Evolutionary conservation across 192 early-diverging fungal species (phyloP).

Genomic region (Umbelopsis isabellina): DNA sequence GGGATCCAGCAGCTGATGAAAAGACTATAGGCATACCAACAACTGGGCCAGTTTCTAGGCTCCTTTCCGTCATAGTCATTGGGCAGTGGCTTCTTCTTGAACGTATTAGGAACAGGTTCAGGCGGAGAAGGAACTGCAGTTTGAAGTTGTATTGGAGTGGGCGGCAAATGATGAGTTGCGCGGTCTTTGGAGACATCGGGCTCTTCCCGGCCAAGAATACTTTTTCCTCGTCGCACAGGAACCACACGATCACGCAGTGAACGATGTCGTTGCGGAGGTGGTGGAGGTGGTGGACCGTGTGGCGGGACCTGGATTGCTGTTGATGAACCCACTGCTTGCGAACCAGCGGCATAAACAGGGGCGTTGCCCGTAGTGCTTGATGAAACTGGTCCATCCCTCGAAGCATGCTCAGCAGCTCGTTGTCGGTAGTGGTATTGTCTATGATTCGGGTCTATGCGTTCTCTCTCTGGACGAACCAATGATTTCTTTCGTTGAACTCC

Average conservation of each 20-base stretch:
- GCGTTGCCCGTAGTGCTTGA: constrained; percentile 32
- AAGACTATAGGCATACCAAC: constrained; percentile 31
- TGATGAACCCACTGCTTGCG: not conserved
- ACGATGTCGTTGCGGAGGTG: constrained; percentile 9
- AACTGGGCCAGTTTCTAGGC: constrained; percentile 1
- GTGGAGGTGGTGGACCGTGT: not conserved
- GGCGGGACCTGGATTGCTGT: constrained; percentile 1
- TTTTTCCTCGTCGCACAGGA: constrained; percentile 39
- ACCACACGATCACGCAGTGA: constrained; percentile 18
- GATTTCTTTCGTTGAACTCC: constrained; percentile 57
- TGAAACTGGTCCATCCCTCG: constrained; percentile 18
- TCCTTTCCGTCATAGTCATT: constrained; percentile 10
- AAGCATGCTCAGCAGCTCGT: constrained; percentile 25
- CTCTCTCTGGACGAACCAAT: constrained; percentile 69
- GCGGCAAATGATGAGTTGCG: not conserved
- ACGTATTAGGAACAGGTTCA: not conserved
- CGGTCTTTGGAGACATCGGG: constrained; percentile 8
- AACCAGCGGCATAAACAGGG: constrained; percentile 20
- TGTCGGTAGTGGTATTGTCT: constrained; percentile 52
- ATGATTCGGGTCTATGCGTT: constrained; percentile 54
- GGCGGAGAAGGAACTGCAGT: not conserved
- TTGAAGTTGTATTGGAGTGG: constrained; percentile 9
- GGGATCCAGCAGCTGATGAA: constrained; percentile 31
- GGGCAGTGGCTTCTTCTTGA: not conserved
- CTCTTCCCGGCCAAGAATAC: constrained; percentile 37